Evolutionary conservation across 2,329 filamentous ascomycete species (phyloP).

Genomic region (Penicillium hesseltinei): DNA sequence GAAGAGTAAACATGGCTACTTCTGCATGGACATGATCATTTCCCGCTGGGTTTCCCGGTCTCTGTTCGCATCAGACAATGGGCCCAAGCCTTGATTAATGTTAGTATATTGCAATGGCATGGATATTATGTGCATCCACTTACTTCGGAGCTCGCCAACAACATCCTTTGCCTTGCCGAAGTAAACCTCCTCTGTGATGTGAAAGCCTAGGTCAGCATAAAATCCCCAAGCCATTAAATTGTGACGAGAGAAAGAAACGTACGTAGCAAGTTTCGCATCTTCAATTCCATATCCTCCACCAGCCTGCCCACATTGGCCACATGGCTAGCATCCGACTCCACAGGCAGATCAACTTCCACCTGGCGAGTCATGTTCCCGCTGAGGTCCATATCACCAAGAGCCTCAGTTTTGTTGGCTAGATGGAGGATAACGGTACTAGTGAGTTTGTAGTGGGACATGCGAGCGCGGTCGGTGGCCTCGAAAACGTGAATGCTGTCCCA

Average conservation of each 20-base stretch:
- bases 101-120: conserved; percentile 11
- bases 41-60: conserved; percentile 85
- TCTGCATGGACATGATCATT: conserved; percentile 67
- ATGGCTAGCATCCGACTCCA: conserved; percentile 87
- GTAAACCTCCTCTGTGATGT: conserved; percentile 77
- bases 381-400: conserved; percentile 82
- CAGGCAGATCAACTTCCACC: conserved; percentile 84
- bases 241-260: conserved; percentile 6
- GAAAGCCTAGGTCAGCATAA: conserved; percentile 17
- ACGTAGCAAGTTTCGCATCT: conserved; percentile 94
- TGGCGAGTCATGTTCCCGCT: conserved; percentile 98
- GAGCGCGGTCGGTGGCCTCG: conserved; percentile 88
- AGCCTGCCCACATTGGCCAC: conserved; percentile 91
- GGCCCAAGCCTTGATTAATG: conserved; percentile 57
- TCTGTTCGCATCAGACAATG: conserved; percentile 77
- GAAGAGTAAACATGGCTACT: conserved; percentile 24
- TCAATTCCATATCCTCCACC: conserved; percentile 99
- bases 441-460: conserved; percentile 93
- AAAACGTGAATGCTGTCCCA: conserved; percentile 99
- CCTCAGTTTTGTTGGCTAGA: conserved; percentile 65
- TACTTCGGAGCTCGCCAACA: conserved; percentile 87
- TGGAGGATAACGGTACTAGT: conserved; percentile 95
- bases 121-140: conserved; percentile 23
- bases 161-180: conserved; percentile 99
- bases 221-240: background rate